Evolutionary conservation across 208 protist species (phyloP), one percentile per base, ranked within the genome.

Genomic region (Kentomonas sorsogonicus): DNA sequence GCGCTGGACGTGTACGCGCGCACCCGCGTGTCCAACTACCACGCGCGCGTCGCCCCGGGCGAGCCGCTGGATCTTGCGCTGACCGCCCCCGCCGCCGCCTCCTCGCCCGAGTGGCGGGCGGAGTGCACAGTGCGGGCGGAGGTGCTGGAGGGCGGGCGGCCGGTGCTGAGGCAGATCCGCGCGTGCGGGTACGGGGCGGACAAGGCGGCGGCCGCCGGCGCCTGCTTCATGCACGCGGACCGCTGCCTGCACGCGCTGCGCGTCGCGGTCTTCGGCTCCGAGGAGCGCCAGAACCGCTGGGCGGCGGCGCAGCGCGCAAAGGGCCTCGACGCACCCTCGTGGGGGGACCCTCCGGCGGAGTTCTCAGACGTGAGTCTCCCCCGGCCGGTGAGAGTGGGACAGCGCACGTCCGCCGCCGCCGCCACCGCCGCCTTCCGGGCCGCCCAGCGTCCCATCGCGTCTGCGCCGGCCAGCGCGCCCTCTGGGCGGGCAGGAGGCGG

Each of bases 181-280:
- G 77, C 69, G 1, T 46, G 47, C 0, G 84, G 84, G 0, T 76
- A 73, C 56, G 72, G 64, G 3, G 39, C 54, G 13, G 61, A 46
- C 16, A 56, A 68, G 23, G 61, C 65, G 33, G 55, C 52, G 26
- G 59, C 77, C n/a, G 45, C 58, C 4, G 27, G 69, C 0, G 72
- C 64, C 45, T 70, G 56, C 30, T 79, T 66, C 63, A 86, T 79
- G 77, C 77, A 84, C 60, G 77, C 63, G 31, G 77, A 84, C 54
- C 44, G 64, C 13, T 76, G 58, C 45, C 63, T 84, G 11, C 72
- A 84, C 58, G 46, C 50, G 16, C 34, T 73, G 2, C 68, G 72
- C 27, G 60, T 84, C n/a, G 69, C 66, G 11, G 48, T 84, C 26
- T 84, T 77, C 36, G 56, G 57, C 29, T 75, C 72, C 4, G 63